Evolutionary conservation across 805 yeast species (phyloP), one percentile per base, ranked within the genome.

Genomic region (Huiozyma sinensis): DNA sequence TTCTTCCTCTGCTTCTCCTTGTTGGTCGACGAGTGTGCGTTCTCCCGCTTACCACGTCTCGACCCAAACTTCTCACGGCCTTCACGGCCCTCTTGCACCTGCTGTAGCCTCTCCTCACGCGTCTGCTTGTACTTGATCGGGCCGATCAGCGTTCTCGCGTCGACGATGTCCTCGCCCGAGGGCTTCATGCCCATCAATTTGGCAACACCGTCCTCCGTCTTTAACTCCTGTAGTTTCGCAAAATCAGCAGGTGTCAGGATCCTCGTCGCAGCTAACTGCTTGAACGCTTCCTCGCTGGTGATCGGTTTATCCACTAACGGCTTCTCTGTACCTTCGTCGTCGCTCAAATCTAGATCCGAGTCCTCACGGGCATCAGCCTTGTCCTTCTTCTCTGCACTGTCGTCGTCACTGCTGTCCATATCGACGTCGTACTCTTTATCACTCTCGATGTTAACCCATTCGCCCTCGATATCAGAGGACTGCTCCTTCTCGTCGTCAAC

Each of bases 221-320:
- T 77, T 55, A 92, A 74, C 64, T 92, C 96, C 57, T 90, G 90
- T 55, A 92, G 72, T 66, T 90, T 90, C 49, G 95, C 95, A 61
- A 89, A 92, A 69, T 92, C 99, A 0, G 97, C 97, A 24, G 99
- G 98, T 0, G 99, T 92, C 53, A 92, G 73, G 48, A 92, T 83
- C 53, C 83, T 78, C 40, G 78, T 74, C n/a, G 83, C 73, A 34
- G 81, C 83, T 50, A 86, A 52, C 45, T 78, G 78, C 44, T 71
- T 67, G 68, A 73, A 72, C 42, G 65, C 68, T 6, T 66, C 49
- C 41, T 61, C 64, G 45, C 70, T 56, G 52, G 66, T 60, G 44
- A 67, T 57, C 41, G 58, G 61, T 46, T 51, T 50, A 10, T 47
- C 52, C 31, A 61, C 55, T 36, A 50, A 48, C 27, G 54, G 55